Evolutionary conservation across 306 rosid species (phyloP), one percentile per base, ranked within the genome.

Genomic region (Hippophae gyantsensis): DNA sequence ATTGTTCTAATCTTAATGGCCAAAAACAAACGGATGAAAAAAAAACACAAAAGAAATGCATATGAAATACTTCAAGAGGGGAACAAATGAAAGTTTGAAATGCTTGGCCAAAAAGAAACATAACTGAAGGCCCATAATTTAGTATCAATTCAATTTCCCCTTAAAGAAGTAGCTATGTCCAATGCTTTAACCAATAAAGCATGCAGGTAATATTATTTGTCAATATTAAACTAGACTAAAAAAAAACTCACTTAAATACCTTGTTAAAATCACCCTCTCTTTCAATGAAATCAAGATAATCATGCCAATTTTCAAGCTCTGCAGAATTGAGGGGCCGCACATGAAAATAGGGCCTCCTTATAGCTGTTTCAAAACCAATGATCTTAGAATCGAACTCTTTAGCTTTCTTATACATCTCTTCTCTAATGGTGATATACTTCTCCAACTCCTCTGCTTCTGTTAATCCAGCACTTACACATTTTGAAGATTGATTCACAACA

Each of bases 61-160:
- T 74, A 82, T 81, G 94, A 88, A 82, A 84, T 88, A 89, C 97
- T 88, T 95, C 87, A 10, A 78, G 72, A 80, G 86, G 46, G 80
- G 90, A 79, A 84, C 78, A 77, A 84, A 88, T 81, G 69, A 86
- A 88, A 82, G 99, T 80, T 89, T 78, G 99, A 82, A 93, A 84
- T 89, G 89, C 97, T 89, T 93, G 88, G 88, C 99, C 99, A 88
- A 83, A 84, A 74, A 77, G 95, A 81, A 85, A 93, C 89, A 96
- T 85, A 83, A 81, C 86, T 73, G 97, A 84, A 84, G 96, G 94
- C 70, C 90, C 95, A 84, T 82, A 92, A 94, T 88, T 87, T 93
- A 86, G 95, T 84, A 97, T 93, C 99, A 89, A 95, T 82, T 88
- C 99, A 93, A 78, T 76, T 83, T 93, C 93, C 80, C 78, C 73